Evolutionary conservation across 805 yeast genomes (phyloP).

Genomic region (Candida yuanshanica): DNA sequence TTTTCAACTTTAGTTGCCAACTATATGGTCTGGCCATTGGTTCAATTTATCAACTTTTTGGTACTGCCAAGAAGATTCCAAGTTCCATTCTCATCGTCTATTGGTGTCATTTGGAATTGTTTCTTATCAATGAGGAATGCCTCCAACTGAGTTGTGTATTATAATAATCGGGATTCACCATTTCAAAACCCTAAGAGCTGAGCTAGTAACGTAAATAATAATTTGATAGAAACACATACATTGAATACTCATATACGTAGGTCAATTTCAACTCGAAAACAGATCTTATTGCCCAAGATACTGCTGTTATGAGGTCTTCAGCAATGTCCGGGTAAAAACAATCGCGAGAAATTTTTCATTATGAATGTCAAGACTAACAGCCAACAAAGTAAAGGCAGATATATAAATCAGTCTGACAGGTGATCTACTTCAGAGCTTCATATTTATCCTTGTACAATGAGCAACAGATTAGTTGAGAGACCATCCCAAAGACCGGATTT

Average conservation of each 20-base stretch:
- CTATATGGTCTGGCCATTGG: constrained; percentile 77
- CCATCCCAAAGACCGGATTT: constrained; percentile 36
- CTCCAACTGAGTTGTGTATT: constrained; percentile 26
- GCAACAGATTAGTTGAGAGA: constrained; percentile 28
- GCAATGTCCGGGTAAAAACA: background rate
- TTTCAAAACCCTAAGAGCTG: too few relatives aligned
- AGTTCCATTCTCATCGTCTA: constrained; percentile 84
- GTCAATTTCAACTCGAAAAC: too few relatives aligned
- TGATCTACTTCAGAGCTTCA: too few relatives aligned
- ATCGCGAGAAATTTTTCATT: background rate
- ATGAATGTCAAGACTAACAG: too few relatives aligned
- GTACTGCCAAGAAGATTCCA: constrained; percentile 68
- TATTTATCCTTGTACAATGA: constrained; percentile 7
- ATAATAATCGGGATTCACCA: too few relatives aligned
- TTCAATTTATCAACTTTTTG: constrained; percentile 69
- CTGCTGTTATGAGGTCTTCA: too few relatives aligned
- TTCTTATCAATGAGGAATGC: constrained; percentile 80
- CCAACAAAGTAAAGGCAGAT: too few relatives aligned
- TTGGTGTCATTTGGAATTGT: constrained; percentile 93
- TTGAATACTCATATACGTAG: too few relatives aligned
- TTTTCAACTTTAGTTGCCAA: constrained; percentile 62
- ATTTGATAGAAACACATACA: too few relatives aligned
- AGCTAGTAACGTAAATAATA: too few relatives aligned
- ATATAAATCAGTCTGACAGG: too few relatives aligned
- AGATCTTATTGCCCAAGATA: background rate